phyloP scores from a whole-genome alignment of 2,329 filamentous ascomycete genomes.

The Arthroderma sp. region DNA sequence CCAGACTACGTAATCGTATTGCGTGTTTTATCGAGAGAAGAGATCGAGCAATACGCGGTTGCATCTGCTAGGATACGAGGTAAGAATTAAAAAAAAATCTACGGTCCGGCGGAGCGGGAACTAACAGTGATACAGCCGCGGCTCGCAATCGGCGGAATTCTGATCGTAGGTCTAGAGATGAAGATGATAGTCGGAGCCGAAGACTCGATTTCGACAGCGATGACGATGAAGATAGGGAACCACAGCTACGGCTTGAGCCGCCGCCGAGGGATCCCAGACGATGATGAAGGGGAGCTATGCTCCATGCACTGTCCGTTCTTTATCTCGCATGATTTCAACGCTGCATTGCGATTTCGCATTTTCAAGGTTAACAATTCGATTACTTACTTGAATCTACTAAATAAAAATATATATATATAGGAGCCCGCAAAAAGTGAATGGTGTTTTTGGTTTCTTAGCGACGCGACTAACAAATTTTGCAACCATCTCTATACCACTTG shows the following conservation, averaged over 20 bases:
- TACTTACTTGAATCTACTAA: no score
- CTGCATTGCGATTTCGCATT: background rate
- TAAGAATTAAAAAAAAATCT: constrained; percentile 29
- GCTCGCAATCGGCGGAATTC: constrained; percentile 17
- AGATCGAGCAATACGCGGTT: constrained; percentile 76
- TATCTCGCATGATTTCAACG: background rate
- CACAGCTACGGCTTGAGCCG: background rate
- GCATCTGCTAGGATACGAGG: constrained; percentile 72
- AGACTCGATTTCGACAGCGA: constrained; percentile 22
- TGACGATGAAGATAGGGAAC: constrained; percentile 23
- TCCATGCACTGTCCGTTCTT: background rate
- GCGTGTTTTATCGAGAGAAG: constrained; percentile 71
- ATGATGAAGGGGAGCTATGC: background rate
- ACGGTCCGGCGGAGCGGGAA: background rate
- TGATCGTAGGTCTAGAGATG: constrained; percentile 28
- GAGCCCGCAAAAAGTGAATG: no score
- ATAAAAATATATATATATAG: no score
- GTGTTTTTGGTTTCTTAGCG: no score
- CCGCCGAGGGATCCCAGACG: background rate
- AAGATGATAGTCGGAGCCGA: constrained; percentile 30
- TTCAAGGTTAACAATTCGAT: no score
- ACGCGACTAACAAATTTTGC: no score
- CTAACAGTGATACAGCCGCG: background rate
- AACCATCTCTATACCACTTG: no score
- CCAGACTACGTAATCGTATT: constrained; percentile 89